Evolutionary conservation across 192 early-diverging fungal species (phyloP).

Genomic region (Backusella psychrophila): DNA sequence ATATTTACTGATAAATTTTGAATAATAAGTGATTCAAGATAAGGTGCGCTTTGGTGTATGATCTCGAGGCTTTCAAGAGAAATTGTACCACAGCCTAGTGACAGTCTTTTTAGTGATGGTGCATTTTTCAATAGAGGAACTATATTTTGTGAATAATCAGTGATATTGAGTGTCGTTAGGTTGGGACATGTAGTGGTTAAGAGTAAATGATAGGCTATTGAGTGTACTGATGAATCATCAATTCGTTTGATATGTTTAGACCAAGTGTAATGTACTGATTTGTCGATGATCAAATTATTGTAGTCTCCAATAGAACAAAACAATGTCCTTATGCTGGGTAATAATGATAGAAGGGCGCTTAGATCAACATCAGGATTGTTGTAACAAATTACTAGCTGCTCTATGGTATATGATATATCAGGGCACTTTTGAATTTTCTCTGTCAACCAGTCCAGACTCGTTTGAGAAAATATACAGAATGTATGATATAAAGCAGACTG

Average conservation of each 20-base stretch:
- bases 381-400: no score
- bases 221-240: background rate
- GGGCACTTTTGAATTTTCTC: no score
- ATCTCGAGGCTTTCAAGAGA: background rate
- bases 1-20: background rate
- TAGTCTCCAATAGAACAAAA: background rate
- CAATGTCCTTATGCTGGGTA: background rate
- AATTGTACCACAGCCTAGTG: background rate
- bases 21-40: background rate
- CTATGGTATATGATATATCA: no score
- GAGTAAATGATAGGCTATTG: background rate
- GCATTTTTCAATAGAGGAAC: background rate
- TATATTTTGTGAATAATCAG: background rate
- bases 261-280: background rate
- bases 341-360: background rate
- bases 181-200: background rate
- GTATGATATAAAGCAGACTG: no score
- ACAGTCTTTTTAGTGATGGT: background rate
- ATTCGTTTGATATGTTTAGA: background rate
- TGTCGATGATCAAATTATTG: background rate
- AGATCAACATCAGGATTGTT: no score
- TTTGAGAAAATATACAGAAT: no score
- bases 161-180: background rate
- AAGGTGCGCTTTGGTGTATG: background rate
- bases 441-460: no score